Evolutionary conservation across 306 rosid species (phyloP).

Genomic region (Sphenostylis stenocarpa): DNA sequence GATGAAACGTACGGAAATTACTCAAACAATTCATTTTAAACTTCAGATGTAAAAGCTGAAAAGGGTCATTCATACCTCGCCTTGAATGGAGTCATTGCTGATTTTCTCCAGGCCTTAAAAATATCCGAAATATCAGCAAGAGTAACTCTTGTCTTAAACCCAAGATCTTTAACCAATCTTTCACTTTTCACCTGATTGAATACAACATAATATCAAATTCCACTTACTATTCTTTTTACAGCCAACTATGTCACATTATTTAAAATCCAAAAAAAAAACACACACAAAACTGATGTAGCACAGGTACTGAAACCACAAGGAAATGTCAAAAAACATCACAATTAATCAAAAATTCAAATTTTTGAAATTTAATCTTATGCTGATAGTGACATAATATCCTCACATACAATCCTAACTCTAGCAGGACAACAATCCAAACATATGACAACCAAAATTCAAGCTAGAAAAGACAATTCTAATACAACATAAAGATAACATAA

Average conservation of each 20-base stretch:
- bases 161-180: conserved; percentile 61
- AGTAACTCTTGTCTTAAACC: conserved; percentile 79
- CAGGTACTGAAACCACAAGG: background rate
- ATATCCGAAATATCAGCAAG: conserved; percentile 65
- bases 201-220: conserved; percentile 11
- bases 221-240: background rate
- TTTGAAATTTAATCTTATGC: conserved; percentile 11
- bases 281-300: background rate
- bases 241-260: background rate
- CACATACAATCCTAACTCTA: background rate
- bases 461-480: conserved; percentile 18
- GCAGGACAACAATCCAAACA: conserved; percentile 12
- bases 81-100: conserved; percentile 48
- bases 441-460: background rate
- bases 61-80: conserved; percentile 58
- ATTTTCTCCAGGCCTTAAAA: conserved; percentile 62
- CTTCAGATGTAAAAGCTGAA: background rate
- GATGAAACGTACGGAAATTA: background rate
- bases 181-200: conserved; percentile 69
- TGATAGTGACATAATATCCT: background rate
- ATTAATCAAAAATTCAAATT: conserved; percentile 19
- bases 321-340: background rate
- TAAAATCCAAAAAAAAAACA: conserved; percentile 4
- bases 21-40: background rate
- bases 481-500: background rate